Evolutionary conservation across 164 flowering plant species (phyloP).

Genomic region (Santalum album): DNA sequence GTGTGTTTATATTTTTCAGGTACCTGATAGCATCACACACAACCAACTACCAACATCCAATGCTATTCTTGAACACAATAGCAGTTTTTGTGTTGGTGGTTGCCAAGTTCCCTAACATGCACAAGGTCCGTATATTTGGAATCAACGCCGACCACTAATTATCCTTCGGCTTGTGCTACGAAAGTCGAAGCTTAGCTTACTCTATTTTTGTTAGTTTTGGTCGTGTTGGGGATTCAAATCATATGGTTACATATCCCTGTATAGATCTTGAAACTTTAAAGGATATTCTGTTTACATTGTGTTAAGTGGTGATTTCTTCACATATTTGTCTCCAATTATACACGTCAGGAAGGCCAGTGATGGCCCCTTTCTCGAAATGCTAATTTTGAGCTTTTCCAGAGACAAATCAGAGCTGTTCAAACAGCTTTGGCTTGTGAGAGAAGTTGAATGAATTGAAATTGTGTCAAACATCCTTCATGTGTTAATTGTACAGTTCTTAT

Average conservation of each 20-base stretch:
- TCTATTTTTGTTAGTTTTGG: slow-evolving; percentile 5
- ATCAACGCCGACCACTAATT: slow-evolving; percentile 50
- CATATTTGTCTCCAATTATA: too few relatives aligned
- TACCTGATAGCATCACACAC: slow-evolving; percentile 66
- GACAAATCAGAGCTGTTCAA: too few relatives aligned
- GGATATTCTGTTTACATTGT: too few relatives aligned
- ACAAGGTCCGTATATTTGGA: slow-evolving; percentile 60
- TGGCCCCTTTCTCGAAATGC: too few relatives aligned
- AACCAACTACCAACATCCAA: slow-evolving; percentile 54
- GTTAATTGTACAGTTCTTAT: too few relatives aligned
- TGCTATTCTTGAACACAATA: slow-evolving; percentile 52
- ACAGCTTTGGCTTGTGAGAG: too few relatives aligned
- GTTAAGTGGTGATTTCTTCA: too few relatives aligned
- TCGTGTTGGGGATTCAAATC: slow-evolving; percentile 4
- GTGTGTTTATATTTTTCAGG: slow-evolving; percentile 21
- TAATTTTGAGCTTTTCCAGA: too few relatives aligned
- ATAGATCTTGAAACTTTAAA: slow-evolving; percentile 24
- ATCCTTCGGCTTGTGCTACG: not conserved
- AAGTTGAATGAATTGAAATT: too few relatives aligned
- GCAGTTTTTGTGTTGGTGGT: slow-evolving; percentile 51
- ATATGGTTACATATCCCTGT: slow-evolving; percentile 23
- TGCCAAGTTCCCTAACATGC: slow-evolving; percentile 67
- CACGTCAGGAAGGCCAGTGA: too few relatives aligned
- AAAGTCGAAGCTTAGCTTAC: slow-evolving; percentile 2
- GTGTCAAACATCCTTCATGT: too few relatives aligned